Evolutionary conservation across 192 early-diverging fungal species (phyloP).

Genomic region (Backusella sp.): DNA sequence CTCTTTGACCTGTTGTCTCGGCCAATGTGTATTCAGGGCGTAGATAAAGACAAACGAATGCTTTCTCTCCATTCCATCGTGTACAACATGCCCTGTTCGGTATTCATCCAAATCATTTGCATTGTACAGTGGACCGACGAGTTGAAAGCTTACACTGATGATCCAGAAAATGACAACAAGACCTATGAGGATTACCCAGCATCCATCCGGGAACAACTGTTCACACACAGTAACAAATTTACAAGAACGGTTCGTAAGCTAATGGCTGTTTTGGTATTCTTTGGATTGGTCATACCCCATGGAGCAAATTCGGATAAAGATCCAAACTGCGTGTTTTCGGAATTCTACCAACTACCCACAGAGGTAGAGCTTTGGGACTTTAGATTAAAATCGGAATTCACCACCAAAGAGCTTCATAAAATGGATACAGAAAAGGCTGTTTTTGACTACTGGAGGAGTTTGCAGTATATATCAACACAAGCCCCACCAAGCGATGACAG

Average conservation of each 20-base stretch:
- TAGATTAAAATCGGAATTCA: neutral
- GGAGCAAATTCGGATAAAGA: neutral
- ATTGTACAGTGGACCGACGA: neutral
- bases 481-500: neutral
- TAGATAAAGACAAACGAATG: neutral
- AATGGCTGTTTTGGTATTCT: neutral
- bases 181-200: neutral
- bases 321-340: neutral
- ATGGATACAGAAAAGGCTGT: neutral
- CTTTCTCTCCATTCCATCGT: neutral
- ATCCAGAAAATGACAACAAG: neutral
- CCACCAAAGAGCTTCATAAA: neutral
- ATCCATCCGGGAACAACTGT: neutral
- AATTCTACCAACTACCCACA: neutral
- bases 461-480: neutral
- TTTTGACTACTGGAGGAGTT: slow-evolving; percentile 9
- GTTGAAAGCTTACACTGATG: neutral
- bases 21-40: neutral
- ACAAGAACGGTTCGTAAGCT: neutral
- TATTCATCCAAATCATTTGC: slow-evolving; percentile 6
- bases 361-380: neutral
- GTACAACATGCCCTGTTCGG: neutral
- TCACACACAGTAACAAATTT: neutral
- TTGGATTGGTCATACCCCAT: neutral
- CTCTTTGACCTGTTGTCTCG: neutral